phyloP scores from a whole-genome alignment of 441 rosid species.

The Adansonia rubrostipa region DNA sequence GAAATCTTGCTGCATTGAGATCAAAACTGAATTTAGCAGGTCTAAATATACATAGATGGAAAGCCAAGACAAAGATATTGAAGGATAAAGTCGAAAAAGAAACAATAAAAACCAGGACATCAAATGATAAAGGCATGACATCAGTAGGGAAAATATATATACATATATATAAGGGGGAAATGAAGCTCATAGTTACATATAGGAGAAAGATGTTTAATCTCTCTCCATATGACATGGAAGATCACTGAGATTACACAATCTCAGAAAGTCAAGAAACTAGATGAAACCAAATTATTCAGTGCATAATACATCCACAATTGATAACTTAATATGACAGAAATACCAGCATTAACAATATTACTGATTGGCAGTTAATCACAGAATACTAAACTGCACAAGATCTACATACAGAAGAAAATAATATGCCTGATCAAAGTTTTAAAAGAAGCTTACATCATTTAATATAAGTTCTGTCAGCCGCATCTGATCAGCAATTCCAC shows the following conservation, averaged over 20 bases:
- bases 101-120: constrained; percentile 6
- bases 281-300: background rate
- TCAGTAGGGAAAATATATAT: background rate
- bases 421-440: background rate
- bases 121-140: background rate
- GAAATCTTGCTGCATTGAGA: constrained; percentile 78
- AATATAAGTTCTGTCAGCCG: constrained; percentile 79
- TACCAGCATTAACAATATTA: constrained; percentile 3
- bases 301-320: background rate
- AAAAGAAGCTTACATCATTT: constrained; percentile 69
- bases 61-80: constrained; percentile 4
- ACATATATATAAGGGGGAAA: background rate
- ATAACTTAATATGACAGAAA: background rate
- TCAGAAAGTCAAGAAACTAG: background rate
- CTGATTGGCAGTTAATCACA: background rate
- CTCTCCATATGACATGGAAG: constrained; percentile 4
- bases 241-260: background rate
- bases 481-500: constrained; percentile 90
- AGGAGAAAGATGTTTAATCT: background rate
- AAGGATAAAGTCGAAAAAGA: background rate
- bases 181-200: background rate
- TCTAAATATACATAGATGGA: background rate
- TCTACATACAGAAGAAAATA: constrained; percentile 1
- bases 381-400: constrained; percentile 5
- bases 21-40: constrained; percentile 29